Conservation (phyloP, 2,329 filamentous ascomycete genomes). For the Paraphoma sp. region DNA sequence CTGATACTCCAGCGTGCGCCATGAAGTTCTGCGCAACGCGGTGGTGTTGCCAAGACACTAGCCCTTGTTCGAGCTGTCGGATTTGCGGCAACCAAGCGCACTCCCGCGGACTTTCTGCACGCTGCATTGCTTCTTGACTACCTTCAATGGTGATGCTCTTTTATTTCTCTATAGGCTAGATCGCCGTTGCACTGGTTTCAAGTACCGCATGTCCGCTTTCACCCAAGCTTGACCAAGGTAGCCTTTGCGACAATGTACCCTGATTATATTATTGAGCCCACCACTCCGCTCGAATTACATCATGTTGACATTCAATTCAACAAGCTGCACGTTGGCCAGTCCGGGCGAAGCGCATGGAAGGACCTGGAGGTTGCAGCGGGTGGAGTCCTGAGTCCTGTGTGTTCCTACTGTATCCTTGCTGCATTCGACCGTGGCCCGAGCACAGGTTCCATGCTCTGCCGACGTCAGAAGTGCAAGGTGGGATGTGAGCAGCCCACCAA, state of each 20-base stretch:
- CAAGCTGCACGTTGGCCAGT: slow-evolving; percentile 6
- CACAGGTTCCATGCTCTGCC: slow-evolving; percentile 1
- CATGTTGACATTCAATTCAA: slow-evolving; percentile 20
- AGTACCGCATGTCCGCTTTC: background rate
- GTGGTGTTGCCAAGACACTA: slow-evolving; percentile 24
- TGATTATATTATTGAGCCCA: no score
- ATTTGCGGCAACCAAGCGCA: slow-evolving; percentile 10
- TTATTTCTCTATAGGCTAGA: no score
- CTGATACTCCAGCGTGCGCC: background rate
- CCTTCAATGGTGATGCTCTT: background rate
- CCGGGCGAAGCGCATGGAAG: slow-evolving; percentile 20
- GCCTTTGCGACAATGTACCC: no score
- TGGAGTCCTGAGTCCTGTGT: slow-evolving; percentile 5
- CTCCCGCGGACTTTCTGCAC: slow-evolving; percentile 21
- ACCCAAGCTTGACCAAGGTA: no score
- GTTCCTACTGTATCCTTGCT: slow-evolving; percentile 8
- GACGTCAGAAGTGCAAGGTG: slow-evolving; percentile 15
- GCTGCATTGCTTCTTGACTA: slow-evolving; percentile 5
- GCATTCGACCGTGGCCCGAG: background rate
- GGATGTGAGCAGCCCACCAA: slow-evolving; percentile 24
- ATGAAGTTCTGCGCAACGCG: slow-evolving; percentile 6
- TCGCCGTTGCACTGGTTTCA: background rate
- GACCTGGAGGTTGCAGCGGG: slow-evolving; percentile 17
- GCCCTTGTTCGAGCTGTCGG: slow-evolving; percentile 9
- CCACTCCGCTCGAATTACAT: slow-evolving; percentile 17